Evolutionary conservation across 1,284 basidiomycete species (phyloP), one percentile per base, ranked within the genome.

Genomic region (Malassezia dermatis): DNA sequence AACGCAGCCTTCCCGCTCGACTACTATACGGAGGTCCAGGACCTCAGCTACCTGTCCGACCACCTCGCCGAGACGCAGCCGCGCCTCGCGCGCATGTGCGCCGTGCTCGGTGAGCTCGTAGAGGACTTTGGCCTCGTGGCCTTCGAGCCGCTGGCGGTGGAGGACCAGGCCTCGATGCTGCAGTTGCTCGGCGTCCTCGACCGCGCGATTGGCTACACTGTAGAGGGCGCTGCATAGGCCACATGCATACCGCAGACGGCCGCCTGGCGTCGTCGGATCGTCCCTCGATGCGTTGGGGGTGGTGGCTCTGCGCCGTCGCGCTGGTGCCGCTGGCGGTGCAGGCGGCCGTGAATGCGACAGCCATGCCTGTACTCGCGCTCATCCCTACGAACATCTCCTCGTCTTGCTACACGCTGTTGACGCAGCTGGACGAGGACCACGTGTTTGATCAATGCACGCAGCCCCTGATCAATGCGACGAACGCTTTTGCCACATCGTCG

Each of bases 11-110:
- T 98, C 79, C 94, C 93, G 69, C 83, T 98, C 39, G 89, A 93
- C 64, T 99, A 89, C 75, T 98, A 98, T 75, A 96, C 94, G 37
- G 89, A 98, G 76, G 93, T 94, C 0, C 90, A 95, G 76, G 91
- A 99, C 74, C 79, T 99, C 0, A 85, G 85, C 0, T 86, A 96
- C 75, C 82, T 99, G 6, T 81, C 88, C 62, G 86, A 84, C 56
- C 31, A 51, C 8, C 43, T 56, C 24, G 47, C 17, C 11, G 30
- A 31, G 26, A 44, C 48, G 17, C 43, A 46, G 49, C 58, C 65
- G 54, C 61, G 62, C 37, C 54, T 60, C 40, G 66, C 62, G 12
- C 53, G 58, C 27, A 78, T 98, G 41, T 98, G 95, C 74, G 83
- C 85, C 79, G 85, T 86, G 0, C 85, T 96, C 70, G 86, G 88